phyloP scores from a whole-genome alignment of 805 yeast species.

The Grigorovia yakushimaensis region DNA sequence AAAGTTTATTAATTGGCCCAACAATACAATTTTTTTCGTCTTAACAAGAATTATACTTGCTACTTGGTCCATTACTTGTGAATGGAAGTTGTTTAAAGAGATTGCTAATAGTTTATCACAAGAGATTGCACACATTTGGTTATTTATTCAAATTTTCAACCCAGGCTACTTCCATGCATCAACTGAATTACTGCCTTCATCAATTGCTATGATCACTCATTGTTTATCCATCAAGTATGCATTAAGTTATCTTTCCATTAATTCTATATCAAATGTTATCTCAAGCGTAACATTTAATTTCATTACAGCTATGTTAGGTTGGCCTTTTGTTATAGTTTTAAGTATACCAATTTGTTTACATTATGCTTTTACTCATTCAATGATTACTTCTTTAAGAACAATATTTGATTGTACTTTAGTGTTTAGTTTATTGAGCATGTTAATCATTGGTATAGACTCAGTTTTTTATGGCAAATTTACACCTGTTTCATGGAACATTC shows the following conservation, averaged over 20 bases:
- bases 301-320: slow-evolving; percentile 74
- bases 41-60: slow-evolving; percentile 20
- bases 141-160: slow-evolving; percentile 49
- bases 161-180: slow-evolving; percentile 89
- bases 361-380: slow-evolving; percentile 20
- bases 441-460: slow-evolving; percentile 41
- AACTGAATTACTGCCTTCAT: slow-evolving; percentile 74
- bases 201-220: slow-evolving; percentile 53
- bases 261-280: slow-evolving; percentile 16
- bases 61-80: slow-evolving; percentile 29
- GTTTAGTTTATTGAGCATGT: slow-evolving; percentile 9
- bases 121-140: slow-evolving; percentile 45
- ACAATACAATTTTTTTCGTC: slow-evolving; percentile 17
- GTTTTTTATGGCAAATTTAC: slow-evolving; percentile 48
- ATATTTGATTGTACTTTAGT: slow-evolving; percentile 20
- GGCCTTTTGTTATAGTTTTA: slow-evolving; percentile 77
- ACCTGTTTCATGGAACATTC: slow-evolving; percentile 74
- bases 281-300: slow-evolving; percentile 22
- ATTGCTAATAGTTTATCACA: slow-evolving; percentile 16
- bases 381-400: slow-evolving; percentile 21
- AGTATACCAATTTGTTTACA: slow-evolving; percentile 50
- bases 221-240: slow-evolving; percentile 24
- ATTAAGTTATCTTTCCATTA: slow-evolving; percentile 21
- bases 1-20: slow-evolving; percentile 12
- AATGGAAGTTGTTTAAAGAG: slow-evolving; percentile 31